Base-by-base conservation (phyloP, 805 yeast species). In the Suhomyces tanzawaensis region DNA sequence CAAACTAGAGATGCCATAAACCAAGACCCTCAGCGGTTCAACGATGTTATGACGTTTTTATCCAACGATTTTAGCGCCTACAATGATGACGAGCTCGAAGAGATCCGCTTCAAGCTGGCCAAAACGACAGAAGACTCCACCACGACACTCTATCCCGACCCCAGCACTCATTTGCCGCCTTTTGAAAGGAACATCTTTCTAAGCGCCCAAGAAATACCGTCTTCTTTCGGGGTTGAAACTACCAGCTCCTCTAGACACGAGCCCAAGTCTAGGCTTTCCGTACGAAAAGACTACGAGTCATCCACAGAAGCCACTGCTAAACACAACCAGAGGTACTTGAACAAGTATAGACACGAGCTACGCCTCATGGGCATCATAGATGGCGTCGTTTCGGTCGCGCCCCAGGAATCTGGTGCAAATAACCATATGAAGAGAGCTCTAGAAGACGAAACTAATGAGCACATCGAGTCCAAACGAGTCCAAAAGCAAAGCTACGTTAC, bases 61-160 rank as follows among this genome's bases (percentile, higher is more conserved):
- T 16, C 37, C 3, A 42, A 47, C 3, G 59, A 55, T 21, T 45
- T 61, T 33, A 23, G 25, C 1, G 32, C 41, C 1, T 62, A 48
- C 41, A 44, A 54, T 12, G 56, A 55, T 32, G 42, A 36, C 11
- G 61, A 65, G n/a, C 40, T 66, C 19, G 61, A 60, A 26, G 48
- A 46, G 4, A 31, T 64, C 7, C 24, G 42, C n/a, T 72, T 72
- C 49, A 62, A 60, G 31, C 4, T 29, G 21, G 23, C 24, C 24
- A 19, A 30, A 30, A 19, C 23, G 18, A 12, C 11, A 6, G 31
- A 24, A 25, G 29, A 9, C 7, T 19, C 32, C 3, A 34, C 32
- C 9, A 8, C 19, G 7, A 15, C 6, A 4, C 6, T 7, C 6
- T 16, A 19, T 16, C 33, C 41, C 4, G 32, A 36, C 11, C n/a